Evolutionary conservation across 2,329 filamentous ascomycete species (phyloP).

Genomic region (Lasiodiplodia theobromae): DNA sequence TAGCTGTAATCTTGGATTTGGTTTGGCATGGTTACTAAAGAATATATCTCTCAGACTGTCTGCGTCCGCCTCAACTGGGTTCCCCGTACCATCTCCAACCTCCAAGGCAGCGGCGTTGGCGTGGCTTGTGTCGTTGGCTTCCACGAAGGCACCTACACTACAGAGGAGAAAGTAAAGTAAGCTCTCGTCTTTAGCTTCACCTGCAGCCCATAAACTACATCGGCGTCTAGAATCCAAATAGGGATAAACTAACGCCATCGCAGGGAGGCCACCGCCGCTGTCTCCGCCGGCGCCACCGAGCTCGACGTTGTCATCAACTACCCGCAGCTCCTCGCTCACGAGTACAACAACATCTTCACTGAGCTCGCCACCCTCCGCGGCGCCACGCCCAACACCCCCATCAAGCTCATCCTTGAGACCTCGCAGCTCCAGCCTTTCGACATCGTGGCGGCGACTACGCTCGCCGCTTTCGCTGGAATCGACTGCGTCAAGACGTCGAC

Average conservation of each 20-base stretch:
- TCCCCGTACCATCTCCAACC: constrained; percentile 55
- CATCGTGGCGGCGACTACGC: constrained; percentile 61
- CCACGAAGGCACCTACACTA: constrained; percentile 64
- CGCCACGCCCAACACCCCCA: constrained; percentile 50
- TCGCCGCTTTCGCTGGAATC: constrained; percentile 60
- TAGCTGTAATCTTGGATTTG: neutral
- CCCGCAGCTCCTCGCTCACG: constrained; percentile 47
- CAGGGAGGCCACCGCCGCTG: constrained; percentile 57
- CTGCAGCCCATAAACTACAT: neutral
- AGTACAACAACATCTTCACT: constrained; percentile 54
- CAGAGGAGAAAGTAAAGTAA: constrained; percentile 56
- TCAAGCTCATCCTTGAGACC: constrained; percentile 68
- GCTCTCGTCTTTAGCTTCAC: neutral
- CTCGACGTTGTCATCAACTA: constrained; percentile 68
- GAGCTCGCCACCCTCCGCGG: constrained; percentile 62
- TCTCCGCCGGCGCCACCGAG: constrained; percentile 60
- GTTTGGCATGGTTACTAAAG: neutral
- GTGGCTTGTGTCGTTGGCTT: constrained; percentile 67
- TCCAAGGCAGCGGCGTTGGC: constrained; percentile 56
- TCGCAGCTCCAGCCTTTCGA: constrained; percentile 57
- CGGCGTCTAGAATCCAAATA: neutral
- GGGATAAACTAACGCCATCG: neutral
- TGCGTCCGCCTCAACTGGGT: constrained; percentile 65
- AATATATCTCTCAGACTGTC: constrained; percentile 53
- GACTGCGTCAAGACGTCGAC: constrained; percentile 69